phyloP scores from a whole-genome alignment of 345 rosid genomes.

The Cardamine resedifolia region DNA sequence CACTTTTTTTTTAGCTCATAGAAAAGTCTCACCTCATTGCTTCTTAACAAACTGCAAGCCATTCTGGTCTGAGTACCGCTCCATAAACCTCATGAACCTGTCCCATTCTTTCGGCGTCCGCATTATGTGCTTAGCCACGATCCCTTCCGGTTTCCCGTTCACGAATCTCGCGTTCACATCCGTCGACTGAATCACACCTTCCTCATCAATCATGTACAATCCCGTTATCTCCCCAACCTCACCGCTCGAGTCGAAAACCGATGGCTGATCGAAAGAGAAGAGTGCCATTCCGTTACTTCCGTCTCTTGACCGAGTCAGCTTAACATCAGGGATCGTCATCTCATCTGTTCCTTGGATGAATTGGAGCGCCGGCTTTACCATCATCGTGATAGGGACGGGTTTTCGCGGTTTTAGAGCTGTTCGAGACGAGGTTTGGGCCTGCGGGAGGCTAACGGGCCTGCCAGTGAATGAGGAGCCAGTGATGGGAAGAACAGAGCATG shows the following conservation, averaged over 20 bases:
- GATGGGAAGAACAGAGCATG: constrained; percentile 42
- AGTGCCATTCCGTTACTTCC: constrained; percentile 84
- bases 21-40: constrained; percentile 37
- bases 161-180: constrained; percentile 93
- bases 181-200: constrained; percentile 86
- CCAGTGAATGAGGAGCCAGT: constrained; percentile 51
- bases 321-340: constrained; percentile 77
- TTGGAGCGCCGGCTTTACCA: constrained; percentile 76
- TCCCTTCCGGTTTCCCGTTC: constrained; percentile 80
- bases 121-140: constrained; percentile 89
- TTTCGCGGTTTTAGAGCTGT: constrained; percentile 25
- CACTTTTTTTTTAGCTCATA: constrained; percentile 30
- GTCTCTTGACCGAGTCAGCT: constrained; percentile 82
- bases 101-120: constrained; percentile 84
- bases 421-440: constrained; percentile 16
- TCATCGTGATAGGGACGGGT: constrained; percentile 45
- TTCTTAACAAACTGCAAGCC: constrained; percentile 85
- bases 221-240: constrained; percentile 96
- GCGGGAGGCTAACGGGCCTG: constrained; percentile 40
- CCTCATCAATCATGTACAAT: constrained; percentile 94
- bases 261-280: constrained; percentile 78
- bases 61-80: constrained; percentile 79
- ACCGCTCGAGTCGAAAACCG: constrained; percentile 81
- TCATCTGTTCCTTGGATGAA: constrained; percentile 95
- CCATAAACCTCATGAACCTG: constrained; percentile 98